Conservation (phyloP, 169 alveolate genomes). For the Plasmodium sp. region DNA sequence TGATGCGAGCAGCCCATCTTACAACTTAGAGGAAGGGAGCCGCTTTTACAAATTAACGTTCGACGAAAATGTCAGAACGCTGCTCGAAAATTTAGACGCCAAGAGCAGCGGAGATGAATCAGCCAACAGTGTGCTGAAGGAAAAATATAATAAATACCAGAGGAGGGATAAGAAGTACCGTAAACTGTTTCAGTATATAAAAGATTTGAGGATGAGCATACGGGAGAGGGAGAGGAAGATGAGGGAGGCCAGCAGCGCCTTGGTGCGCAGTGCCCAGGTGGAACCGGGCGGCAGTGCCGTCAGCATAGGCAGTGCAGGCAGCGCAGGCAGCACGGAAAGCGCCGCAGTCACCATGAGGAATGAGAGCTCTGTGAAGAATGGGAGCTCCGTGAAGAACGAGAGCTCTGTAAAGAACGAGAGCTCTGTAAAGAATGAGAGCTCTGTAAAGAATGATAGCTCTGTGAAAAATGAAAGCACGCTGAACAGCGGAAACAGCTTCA, state of each 20-base stretch:
- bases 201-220: conserved; percentile 13
- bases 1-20: neutral
- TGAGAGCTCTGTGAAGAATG: neutral
- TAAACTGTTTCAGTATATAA: conserved; percentile 33
- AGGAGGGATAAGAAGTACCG: conserved; percentile 21
- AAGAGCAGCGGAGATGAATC: conserved; percentile 66
- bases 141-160: conserved; percentile 29
- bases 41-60: neutral
- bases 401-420: neutral
- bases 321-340: neutral
- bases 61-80: conserved; percentile 26
- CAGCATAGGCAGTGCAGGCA: neutral
- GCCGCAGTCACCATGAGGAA: neutral
- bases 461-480: neutral
- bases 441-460: neutral
- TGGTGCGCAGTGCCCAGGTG: neutral
- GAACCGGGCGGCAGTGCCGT: neutral
- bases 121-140: conserved; percentile 50
- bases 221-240: neutral
- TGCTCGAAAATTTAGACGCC: conserved; percentile 20
- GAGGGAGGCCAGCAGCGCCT: neutral
- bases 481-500: neutral
- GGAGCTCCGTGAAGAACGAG: neutral
- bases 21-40: conserved; percentile 23
- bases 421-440: neutral